Conservation (phyloP, 2,329 filamentous ascomycete genomes). For the Xylariaceae sp. region DNA sequence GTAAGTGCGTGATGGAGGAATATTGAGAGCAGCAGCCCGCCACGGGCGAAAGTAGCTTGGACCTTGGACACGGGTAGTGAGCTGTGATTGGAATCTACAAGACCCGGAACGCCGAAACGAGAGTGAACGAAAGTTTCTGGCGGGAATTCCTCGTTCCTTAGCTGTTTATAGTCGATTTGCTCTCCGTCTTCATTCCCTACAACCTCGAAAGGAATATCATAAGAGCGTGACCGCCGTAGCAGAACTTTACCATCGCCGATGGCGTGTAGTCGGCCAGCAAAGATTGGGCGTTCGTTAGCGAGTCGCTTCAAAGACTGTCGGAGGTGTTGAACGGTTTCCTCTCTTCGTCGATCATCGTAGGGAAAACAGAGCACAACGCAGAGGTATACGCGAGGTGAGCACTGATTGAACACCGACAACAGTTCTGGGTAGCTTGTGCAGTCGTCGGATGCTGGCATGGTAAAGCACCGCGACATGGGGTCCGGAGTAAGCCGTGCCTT, state of each 20-base stretch:
- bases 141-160: slow-evolving; percentile 37
- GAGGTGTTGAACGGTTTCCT: slow-evolving; percentile 35
- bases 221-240: slow-evolving; percentile 32
- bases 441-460: slow-evolving; percentile 33
- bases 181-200: slow-evolving; percentile 18
- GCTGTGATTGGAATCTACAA: slow-evolving; percentile 24
- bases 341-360: slow-evolving; percentile 32
- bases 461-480: slow-evolving; percentile 26
- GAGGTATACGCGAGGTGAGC: slow-evolving; percentile 43
- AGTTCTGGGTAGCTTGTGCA: slow-evolving; percentile 33
- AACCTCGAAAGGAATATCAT: slow-evolving; percentile 40
- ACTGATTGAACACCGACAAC: slow-evolving; percentile 44
- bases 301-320: slow-evolving; percentile 36
- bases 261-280: slow-evolving; percentile 38
- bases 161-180: slow-evolving; percentile 32
- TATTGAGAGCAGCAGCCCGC: slow-evolving; percentile 48
- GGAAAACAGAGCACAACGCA: slow-evolving; percentile 44
- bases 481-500: slow-evolving; percentile 26
- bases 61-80: slow-evolving; percentile 47
- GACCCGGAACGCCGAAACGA: slow-evolving; percentile 34
- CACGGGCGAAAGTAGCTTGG: slow-evolving; percentile 46
- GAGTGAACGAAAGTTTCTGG: slow-evolving; percentile 36
- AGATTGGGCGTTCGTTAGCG: slow-evolving; percentile 38
- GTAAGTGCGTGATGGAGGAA: slow-evolving; percentile 51
- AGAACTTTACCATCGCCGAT: slow-evolving; percentile 33